A percentile compares a stretch with the other conserved stretches of the same genome.
phyloP scores from a whole-genome alignment of 2,329 filamentous ascomycete genomes.

The Sphaerulina musiva region DNA sequence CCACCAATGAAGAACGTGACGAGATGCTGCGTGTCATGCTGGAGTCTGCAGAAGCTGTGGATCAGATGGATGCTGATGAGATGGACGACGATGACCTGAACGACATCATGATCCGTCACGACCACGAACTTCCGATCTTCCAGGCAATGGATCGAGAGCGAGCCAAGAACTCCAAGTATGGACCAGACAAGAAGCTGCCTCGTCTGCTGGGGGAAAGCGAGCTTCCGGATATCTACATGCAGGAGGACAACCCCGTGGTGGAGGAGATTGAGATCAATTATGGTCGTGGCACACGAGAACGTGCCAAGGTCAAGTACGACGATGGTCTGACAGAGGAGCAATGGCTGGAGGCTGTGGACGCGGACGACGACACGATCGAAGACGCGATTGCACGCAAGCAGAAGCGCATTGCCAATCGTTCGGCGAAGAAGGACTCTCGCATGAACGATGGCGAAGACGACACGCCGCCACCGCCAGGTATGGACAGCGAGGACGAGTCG shows the following conservation, averaged over 20 bases:
- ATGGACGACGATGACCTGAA: conserved; percentile 99
- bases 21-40: conserved; percentile 90
- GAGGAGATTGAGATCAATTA: conserved; percentile 72
- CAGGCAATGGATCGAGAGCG: conserved; percentile 77
- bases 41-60: conserved; percentile 65
- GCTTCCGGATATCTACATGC: conserved; percentile 87
- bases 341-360: conserved; percentile 96
- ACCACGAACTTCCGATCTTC: conserved; percentile 71
- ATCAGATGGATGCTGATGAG: conserved; percentile 79
- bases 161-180: conserved; percentile 60
- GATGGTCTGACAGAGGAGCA: conserved; percentile 98
- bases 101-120: conserved; percentile 81
- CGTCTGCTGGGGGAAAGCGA: conserved; percentile 84
- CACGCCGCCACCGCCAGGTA: conserved; percentile 72
- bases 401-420: conserved; percentile 72
- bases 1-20: conserved; percentile 95
- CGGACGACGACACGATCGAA: conserved; percentile 89
- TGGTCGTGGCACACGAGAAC: conserved; percentile 88
- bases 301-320: conserved; percentile 90
- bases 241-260: conserved; percentile 71
- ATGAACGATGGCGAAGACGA: conserved; percentile 42
- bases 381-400: conserved; percentile 87
- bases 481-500: conserved; percentile 71
- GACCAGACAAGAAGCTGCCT: conserved; percentile 60
- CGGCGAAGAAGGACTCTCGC: conserved; percentile 55